phyloP scores from a whole-genome alignment of 1,284 basidiomycete species.

The Vanrija pseudolonga region DNA sequence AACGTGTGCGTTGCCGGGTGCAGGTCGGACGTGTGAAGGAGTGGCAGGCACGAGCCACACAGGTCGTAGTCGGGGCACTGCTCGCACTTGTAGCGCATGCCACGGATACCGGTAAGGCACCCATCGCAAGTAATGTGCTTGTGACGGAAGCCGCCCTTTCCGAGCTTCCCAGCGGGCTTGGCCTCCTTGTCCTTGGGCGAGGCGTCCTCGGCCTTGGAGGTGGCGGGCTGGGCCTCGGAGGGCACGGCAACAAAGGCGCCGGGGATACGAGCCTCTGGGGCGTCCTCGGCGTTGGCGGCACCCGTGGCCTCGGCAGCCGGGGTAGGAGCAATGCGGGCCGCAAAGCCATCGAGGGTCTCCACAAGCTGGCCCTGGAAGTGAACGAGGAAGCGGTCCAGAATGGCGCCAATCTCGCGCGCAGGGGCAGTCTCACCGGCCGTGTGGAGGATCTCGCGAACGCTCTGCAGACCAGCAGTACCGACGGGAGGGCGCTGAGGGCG shows the following conservation, averaged over 20 bases:
- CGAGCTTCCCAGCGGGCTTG: slow-evolving; percentile 19
- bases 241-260: slow-evolving; percentile 29
- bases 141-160: slow-evolving; percentile 41
- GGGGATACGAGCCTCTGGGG: slow-evolving; percentile 26
- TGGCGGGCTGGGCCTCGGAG: neutral
- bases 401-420: slow-evolving; percentile 40
- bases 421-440: slow-evolving; percentile 14
- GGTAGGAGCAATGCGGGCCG: slow-evolving; percentile 15
- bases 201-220: neutral
- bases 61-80: slow-evolving; percentile 46
- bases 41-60: slow-evolving; percentile 42
- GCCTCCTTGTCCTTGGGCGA: slow-evolving; percentile 1
- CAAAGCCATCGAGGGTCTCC: slow-evolving; percentile 34
- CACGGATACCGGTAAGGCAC: slow-evolving; percentile 41
- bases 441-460: slow-evolving; percentile 10
- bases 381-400: slow-evolving; percentile 45
- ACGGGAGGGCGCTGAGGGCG: slow-evolving; percentile 1
- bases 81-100: slow-evolving; percentile 46
- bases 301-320: slow-evolving; percentile 1
- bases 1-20: slow-evolving; percentile 40
- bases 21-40: slow-evolving; percentile 37
- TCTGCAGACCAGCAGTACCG: neutral
- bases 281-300: slow-evolving; percentile 4
- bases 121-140: slow-evolving; percentile 46
- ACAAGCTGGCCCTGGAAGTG: slow-evolving; percentile 47